Evolutionary conservation across 2,329 filamentous ascomycete species (phyloP), one percentile per base, ranked within the genome.

Genomic region (Ramularia endophylla): DNA sequence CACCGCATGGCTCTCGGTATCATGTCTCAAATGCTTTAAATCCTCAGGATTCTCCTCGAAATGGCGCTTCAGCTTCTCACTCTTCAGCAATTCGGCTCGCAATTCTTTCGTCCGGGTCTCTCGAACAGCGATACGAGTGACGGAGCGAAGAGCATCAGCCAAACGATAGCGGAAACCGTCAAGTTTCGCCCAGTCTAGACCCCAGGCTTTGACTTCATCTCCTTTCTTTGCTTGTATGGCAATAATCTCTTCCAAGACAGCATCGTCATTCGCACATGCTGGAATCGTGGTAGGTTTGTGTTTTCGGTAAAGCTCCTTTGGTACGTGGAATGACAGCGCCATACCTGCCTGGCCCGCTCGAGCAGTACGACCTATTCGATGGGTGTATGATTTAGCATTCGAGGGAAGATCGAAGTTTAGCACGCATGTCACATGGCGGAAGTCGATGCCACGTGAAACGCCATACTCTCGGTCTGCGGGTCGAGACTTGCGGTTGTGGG

Each of bases 21-120:
- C 92, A 61, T 98, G 92, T 18, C 90, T 79, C 52, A 97, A 72
- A 61, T 95, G 87, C 27, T 80, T 78, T 50, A 97, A 69, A 60
- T 97, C 90, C 22, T 83, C 80, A 0, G 92, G 92, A 62, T 98
- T 95, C 65, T 98, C 92, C 61, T 97, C 92, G 58, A 97, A 98
- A 70, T 97, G 87, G 38, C 88, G 77, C 66, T 92, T 89, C 40
- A 98, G 71, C 66, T 95, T 95, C 60, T 97, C 90, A 51, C 84
- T 90, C 69, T 94, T 94, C 55, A 95, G 73, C 9, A 98, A 73
- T 64, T 97, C 92, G 62, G 90, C 81, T 40, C 87, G 78, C 42
- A 98, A 75, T 66, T 98, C 90, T 45, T 86, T 79, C 8, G 87
- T 85, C 36, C 92, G 78, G 2, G 92, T 90, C 69, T 95, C 89